Evolutionary conservation across 1,139 yeast species (phyloP).

Genomic region (Scheffersomyces stambukii): DNA sequence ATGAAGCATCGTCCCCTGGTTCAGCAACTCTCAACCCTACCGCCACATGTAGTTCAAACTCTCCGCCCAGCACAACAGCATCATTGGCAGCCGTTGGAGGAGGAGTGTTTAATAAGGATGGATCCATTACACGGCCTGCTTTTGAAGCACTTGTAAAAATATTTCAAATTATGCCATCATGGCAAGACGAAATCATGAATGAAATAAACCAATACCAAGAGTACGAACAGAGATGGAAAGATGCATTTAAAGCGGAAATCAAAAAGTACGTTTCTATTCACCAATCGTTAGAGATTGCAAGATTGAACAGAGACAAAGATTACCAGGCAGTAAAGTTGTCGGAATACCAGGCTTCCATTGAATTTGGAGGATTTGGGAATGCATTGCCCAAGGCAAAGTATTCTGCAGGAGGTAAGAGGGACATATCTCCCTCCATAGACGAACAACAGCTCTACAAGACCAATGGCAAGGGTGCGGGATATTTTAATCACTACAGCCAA

Average conservation of each 20-base stretch:
- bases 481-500: slow-evolving; percentile 20
- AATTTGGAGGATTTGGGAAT: slow-evolving; percentile 38
- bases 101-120: slow-evolving; percentile 29
- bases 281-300: slow-evolving; percentile 30
- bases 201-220: slow-evolving; percentile 27
- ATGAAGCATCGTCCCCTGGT: slow-evolving; percentile 4
- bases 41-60: too few relatives aligned
- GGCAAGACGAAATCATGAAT: slow-evolving; percentile 31
- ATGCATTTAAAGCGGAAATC: slow-evolving; percentile 27
- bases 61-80: neutral
- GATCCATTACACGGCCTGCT: slow-evolving; percentile 24
- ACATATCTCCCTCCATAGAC: slow-evolving; percentile 14
- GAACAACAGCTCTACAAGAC: too few relatives aligned
- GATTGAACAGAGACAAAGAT: slow-evolving; percentile 19
- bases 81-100: neutral
- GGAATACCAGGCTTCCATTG: slow-evolving; percentile 39
- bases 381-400: slow-evolving; percentile 27
- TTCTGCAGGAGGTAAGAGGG: slow-evolving; percentile 8
- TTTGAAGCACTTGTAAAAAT: slow-evolving; percentile 24
- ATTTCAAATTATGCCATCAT: slow-evolving; percentile 26
- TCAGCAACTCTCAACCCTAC: neutral
- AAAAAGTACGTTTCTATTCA: slow-evolving; percentile 28
- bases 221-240: slow-evolving; percentile 33
- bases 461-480: slow-evolving; percentile 8
- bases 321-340: slow-evolving; percentile 33